Base-by-base conservation (phyloP, 495 filamentous ascomycete species). In the Evansstolkia leycettana region DNA sequence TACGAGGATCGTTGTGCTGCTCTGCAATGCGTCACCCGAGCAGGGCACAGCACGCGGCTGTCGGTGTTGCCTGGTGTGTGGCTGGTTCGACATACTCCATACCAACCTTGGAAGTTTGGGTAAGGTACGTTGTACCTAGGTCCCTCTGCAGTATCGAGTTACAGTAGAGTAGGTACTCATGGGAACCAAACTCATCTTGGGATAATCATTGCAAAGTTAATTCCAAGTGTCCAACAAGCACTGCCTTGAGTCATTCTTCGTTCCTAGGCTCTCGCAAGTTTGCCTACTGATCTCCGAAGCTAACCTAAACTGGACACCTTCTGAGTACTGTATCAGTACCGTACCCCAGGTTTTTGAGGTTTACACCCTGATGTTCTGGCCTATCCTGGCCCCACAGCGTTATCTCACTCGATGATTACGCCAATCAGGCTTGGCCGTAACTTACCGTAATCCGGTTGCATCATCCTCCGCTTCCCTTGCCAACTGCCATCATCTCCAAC, bases 401-500 rank as follows among this genome's bases (percentile, higher is more conserved):
- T 45, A 45, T 40, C 38, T 28, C 28, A 55, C 58, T 59, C 58
- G 51, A 55, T 52, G 36, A 32, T 42, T 45, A 40, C 40, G 39
- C 37, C 46, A 50, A 49, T 50, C 29, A 46, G 38, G 34, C 41
- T 36, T 43, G 31, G 47, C 54, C 51, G 50, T 54, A 54, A 49
- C 36, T 16, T 26, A 16, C 36, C 28, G 51, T 49, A 36, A 28
- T 17, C 51, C 45, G 58, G 46, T 62, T 64, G 58, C 60, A 61
- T 62, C 58, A 61, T 62, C 55, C 37, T 33, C 37, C 36, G 37
- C 40, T 42, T 38, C 43, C 43, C 37, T 45, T 52, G 41, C 43
- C 41, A 40, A 37, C 40, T 45, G 51, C 54, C 62, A 53, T n/a
- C n/a, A n/a, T n/a, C n/a, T n/a, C n/a, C 48, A 60, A 65, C 62